Evolutionary conservation across 768 basidiomycete species (phyloP).

Genomic region (Leccinum pellstonianum): DNA sequence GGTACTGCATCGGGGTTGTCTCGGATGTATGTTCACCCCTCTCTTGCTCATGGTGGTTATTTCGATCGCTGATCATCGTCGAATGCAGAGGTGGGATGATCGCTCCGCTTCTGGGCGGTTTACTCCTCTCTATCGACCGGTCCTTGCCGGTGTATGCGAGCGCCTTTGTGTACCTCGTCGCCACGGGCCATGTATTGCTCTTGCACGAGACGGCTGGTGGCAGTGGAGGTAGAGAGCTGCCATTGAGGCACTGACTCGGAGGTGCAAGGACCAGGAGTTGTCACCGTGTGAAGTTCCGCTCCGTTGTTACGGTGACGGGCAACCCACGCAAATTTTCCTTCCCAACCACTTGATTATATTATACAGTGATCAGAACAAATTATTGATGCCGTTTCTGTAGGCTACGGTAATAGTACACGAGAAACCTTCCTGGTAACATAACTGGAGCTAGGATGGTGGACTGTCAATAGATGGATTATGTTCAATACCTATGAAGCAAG

Average conservation of each 20-base stretch:
- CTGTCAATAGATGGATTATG: not conserved
- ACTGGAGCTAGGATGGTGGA: not conserved
- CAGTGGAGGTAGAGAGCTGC: slow-evolving; percentile 8
- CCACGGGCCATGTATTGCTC: slow-evolving; percentile 62
- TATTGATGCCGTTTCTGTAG: not conserved
- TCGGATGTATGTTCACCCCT: slow-evolving; percentile 57
- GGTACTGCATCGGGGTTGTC: slow-evolving; percentile 86
- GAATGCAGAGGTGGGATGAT: slow-evolving; percentile 78
- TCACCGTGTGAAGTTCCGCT: not conserved
- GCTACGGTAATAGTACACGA: not conserved
- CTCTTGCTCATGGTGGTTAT: not conserved
- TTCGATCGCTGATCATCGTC: not conserved
- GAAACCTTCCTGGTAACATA: not conserved
- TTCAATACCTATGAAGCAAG: not conserved
- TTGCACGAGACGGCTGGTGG: slow-evolving; percentile 47
- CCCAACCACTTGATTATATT: not conserved
- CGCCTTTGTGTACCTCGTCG: slow-evolving; percentile 60
- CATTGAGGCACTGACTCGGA: not conserved
- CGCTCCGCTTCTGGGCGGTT: slow-evolving; percentile 76
- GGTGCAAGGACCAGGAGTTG: not conserved
- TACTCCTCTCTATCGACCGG: slow-evolving; percentile 61
- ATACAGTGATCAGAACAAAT: not conserved
- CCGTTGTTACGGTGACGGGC: not conserved
- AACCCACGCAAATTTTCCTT: too few species aligned
- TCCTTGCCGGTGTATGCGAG: slow-evolving; percentile 78